Evolutionary conservation across 106 monocot genomes (phyloP).

Genomic region (Dendrobium chrysotoxum): DNA sequence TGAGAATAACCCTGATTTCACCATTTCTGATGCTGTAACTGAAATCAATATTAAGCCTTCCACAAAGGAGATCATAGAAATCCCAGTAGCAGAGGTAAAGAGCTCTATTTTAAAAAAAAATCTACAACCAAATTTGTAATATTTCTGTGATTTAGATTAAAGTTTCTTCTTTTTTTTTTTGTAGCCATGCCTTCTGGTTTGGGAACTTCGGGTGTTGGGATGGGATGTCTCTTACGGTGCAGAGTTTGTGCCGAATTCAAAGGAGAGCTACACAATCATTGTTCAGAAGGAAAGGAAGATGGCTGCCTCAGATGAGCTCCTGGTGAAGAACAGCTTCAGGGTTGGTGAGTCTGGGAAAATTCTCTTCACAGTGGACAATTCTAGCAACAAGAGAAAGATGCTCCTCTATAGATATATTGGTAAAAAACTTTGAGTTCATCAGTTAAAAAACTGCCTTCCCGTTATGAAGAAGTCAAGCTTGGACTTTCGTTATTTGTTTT

Average conservation of each 20-base stretch:
- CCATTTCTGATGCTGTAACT: neutral
- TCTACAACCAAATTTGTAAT: neutral
- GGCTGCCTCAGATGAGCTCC: constrained; percentile 21
- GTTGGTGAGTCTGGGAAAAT: constrained; percentile 47
- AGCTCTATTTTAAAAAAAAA: neutral
- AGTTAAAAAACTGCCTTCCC: neutral
- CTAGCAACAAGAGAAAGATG: constrained; percentile 54
- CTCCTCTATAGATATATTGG: constrained; percentile 57
- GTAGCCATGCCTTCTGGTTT: constrained; percentile 26
- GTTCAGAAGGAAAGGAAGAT: constrained; percentile 47
- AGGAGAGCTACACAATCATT: constrained; percentile 49
- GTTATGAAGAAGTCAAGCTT: neutral
- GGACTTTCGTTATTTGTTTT: too few relatives aligned
- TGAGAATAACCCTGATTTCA: neutral
- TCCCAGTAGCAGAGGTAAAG: constrained; percentile 1
- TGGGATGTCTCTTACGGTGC: constrained; percentile 48
- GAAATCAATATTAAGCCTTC: constrained; percentile 10
- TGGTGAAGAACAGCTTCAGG: constrained; percentile 58
- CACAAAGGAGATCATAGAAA: constrained; percentile 2
- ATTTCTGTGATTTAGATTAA: too few relatives aligned
- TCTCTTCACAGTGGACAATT: constrained; percentile 43
- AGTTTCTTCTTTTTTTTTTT: neutral
- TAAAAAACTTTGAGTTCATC: constrained; percentile 12
- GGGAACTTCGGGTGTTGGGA: constrained; percentile 52
- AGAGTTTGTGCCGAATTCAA: constrained; percentile 46